Conservation (phyloP, 495 filamentous ascomycete genomes). For the Penicillium taxi region DNA sequence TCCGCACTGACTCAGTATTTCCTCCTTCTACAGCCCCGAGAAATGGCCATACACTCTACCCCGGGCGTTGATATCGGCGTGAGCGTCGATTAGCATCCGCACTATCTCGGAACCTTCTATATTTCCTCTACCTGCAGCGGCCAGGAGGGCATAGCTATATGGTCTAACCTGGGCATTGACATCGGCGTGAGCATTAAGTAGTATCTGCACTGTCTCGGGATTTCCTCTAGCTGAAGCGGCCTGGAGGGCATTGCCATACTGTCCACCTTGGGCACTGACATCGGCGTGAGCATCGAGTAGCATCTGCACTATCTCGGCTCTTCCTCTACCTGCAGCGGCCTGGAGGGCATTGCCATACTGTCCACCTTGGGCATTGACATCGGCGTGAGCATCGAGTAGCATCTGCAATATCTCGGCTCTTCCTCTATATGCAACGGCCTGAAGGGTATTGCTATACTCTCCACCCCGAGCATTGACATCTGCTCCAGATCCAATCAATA, state of each 20-base stretch:
- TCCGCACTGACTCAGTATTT: too few species aligned
- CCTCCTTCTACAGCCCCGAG: too few species aligned
- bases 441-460: slow-evolving; percentile 6
- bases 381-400: slow-evolving; percentile 2
- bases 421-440: slow-evolving; percentile 1
- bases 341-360: slow-evolving; percentile 8
- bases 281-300: slow-evolving; percentile 5
- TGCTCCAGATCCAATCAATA: slow-evolving; percentile 1
- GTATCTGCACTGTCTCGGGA: slow-evolving; percentile 5
- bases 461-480: slow-evolving; percentile 3
- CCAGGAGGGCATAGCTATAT: neutral
- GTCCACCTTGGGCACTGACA: slow-evolving; percentile 2
- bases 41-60: neutral
- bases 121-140: too few species aligned
- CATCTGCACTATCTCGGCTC: slow-evolving; percentile 5
- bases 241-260: slow-evolving; percentile 8
- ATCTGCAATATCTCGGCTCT: slow-evolving; percentile 5
- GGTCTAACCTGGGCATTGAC: neutral
- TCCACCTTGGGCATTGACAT: slow-evolving; percentile 3
- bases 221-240: neutral
- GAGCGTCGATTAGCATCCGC: neutral
- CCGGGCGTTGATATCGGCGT: neutral
- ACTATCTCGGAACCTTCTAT: too few species aligned
- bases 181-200: slow-evolving; percentile 8
- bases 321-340: neutral